Evolutionary conservation across 441 rosid species (phyloP).

Genomic region (Dalechampia spathulata): DNA sequence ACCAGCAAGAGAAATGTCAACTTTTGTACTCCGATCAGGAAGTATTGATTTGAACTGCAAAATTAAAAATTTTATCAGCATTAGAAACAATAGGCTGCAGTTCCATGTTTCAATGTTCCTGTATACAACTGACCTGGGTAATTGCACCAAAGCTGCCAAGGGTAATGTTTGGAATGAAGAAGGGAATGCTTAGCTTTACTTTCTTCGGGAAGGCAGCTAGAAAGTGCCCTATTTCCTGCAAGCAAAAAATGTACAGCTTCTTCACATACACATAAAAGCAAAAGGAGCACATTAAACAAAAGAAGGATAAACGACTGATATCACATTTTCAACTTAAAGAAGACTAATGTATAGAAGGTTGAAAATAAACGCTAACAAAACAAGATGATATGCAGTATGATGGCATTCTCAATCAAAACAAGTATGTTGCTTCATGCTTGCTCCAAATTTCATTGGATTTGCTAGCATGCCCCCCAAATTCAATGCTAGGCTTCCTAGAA

Average conservation of each 20-base stretch:
- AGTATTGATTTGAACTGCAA: slow-evolving; percentile 90
- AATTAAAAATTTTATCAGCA: slow-evolving; percentile 12
- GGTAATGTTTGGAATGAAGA: slow-evolving; percentile 87
- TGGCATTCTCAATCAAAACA: neutral
- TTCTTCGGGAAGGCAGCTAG: slow-evolving; percentile 88
- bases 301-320: neutral
- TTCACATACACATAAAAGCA: slow-evolving; percentile 5
- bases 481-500: too few relatives aligned
- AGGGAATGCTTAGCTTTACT: slow-evolving; percentile 94
- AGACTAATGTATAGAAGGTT: neutral
- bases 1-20: slow-evolving; percentile 85
- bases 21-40: slow-evolving; percentile 91
- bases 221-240: slow-evolving; percentile 91
- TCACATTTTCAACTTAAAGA: slow-evolving; percentile 3
- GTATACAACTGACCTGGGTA: slow-evolving; percentile 53
- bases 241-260: slow-evolving; percentile 17
- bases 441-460: neutral
- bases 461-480: neutral
- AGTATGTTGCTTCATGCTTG: neutral
- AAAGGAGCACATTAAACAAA: neutral
- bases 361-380: neutral
- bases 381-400: neutral
- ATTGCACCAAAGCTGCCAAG: slow-evolving; percentile 99
- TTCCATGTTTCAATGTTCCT: neutral
- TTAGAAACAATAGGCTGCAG: neutral